phyloP scores from a whole-genome alignment of 1,139 yeast genomes.

The Lodderomyces elongisporus region DNA sequence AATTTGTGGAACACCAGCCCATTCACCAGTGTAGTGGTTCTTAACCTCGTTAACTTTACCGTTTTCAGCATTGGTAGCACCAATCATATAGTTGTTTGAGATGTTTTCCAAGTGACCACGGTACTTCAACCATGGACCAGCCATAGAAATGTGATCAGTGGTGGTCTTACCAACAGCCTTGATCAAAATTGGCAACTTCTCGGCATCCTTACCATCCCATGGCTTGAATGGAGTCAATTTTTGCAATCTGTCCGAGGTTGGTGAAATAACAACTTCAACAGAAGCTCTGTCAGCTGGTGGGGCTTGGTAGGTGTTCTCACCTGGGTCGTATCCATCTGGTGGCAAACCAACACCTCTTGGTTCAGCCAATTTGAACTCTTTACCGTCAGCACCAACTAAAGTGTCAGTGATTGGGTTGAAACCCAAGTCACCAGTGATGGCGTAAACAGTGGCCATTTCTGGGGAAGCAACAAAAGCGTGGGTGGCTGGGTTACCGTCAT shows the following conservation, averaged over 20 bases:
- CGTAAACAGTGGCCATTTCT: slow-evolving; percentile 94
- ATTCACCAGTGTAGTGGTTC: slow-evolving; percentile 89
- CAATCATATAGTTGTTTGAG: slow-evolving; percentile 98
- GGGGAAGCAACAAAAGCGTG: slow-evolving; percentile 98
- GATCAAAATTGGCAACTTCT: slow-evolving; percentile 85
- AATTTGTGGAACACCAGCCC: slow-evolving; percentile 93
- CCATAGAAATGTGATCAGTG: slow-evolving; percentile 99
- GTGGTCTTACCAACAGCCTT: slow-evolving; percentile 98
- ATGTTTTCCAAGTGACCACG: slow-evolving; percentile 99
- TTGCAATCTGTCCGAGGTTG: slow-evolving; percentile 66
- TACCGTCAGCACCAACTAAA: slow-evolving; percentile 90
- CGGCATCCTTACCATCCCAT: slow-evolving; percentile 96
- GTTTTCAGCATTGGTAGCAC: slow-evolving; percentile 97
- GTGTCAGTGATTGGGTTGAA: slow-evolving; percentile 97
- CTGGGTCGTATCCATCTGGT: slow-evolving; percentile 85
- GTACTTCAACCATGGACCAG: slow-evolving; percentile 99
- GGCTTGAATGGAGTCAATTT: slow-evolving; percentile 47
- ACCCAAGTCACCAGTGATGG: slow-evolving; percentile 95
- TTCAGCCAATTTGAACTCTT: slow-evolving; percentile 87
- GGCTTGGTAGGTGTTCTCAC: slow-evolving; percentile 96
- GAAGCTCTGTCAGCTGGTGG: slow-evolving; percentile 85
- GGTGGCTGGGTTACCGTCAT: slow-evolving; percentile 98
- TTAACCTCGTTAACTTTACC: slow-evolving; percentile 89
- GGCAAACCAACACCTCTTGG: slow-evolving; percentile 96
- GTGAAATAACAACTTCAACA: slow-evolving; percentile 73